These are phyloP conservation scores for Syncephalastrum contaminatum DNA, from an alignment of 371 early-diverging fungal genomes.

Conservation along the genomic window DNA sequence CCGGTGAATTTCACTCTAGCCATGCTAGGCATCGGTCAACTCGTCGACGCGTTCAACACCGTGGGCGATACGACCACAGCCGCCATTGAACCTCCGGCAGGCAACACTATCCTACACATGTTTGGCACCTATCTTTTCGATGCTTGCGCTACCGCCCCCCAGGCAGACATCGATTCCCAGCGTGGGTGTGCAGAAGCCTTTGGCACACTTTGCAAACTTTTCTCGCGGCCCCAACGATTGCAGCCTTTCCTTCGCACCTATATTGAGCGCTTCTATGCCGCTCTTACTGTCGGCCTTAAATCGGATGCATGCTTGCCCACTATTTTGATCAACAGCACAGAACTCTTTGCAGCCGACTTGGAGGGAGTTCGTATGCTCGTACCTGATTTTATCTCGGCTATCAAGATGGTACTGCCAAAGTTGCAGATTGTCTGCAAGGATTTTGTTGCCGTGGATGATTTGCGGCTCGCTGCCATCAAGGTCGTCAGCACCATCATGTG, in stretches of 20 bases:
- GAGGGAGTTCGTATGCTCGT: constrained; percentile 72
- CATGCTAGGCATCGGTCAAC: constrained; percentile 63
- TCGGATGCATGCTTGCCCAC: constrained; percentile 66
- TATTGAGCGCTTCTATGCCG: constrained; percentile 73
- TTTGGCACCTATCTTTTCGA: constrained; percentile 80
- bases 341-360: constrained; percentile 66
- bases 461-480: constrained; percentile 67
- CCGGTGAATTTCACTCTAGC: constrained; percentile 67
- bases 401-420: constrained; percentile 67
- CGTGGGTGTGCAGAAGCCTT: constrained; percentile 71
- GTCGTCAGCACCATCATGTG: constrained; percentile 68
- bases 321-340: constrained; percentile 60
- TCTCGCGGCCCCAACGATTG: constrained; percentile 61
- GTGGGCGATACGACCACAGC: constrained; percentile 29
- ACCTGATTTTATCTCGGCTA: constrained; percentile 70
- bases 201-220: constrained; percentile 72
- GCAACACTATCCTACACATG: constrained; percentile 78
- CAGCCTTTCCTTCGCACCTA: constrained; percentile 62
- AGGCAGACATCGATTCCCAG: constrained; percentile 32
- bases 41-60: constrained; percentile 59
- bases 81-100: constrained; percentile 52
- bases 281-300: constrained; percentile 57
- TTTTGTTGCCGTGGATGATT: constrained; percentile 56
- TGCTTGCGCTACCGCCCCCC: constrained; percentile 41
- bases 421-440: constrained; percentile 28